Evolutionary conservation across 352 stramenopile species (phyloP).

Genomic region (Salisapilia sapeloensis): DNA sequence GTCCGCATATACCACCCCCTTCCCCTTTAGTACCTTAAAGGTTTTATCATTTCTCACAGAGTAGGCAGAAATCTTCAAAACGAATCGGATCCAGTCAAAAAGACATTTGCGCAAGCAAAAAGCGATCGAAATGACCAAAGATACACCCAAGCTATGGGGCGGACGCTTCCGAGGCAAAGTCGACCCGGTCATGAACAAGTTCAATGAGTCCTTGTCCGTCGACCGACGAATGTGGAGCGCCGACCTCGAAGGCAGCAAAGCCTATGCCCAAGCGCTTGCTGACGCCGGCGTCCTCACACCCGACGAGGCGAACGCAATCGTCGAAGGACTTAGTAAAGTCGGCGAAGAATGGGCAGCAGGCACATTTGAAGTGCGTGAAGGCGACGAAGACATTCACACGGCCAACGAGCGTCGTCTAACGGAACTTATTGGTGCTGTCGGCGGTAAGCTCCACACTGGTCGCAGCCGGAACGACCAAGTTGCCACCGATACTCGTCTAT

Average conservation of each 20-base stretch:
- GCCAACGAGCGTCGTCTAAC: slow-evolving; percentile 97
- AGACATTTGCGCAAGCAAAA: not conserved
- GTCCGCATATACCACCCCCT: too few relatives aligned
- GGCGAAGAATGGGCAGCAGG: slow-evolving; percentile 75
- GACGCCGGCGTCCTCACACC: slow-evolving; percentile 88
- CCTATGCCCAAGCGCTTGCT: slow-evolving; percentile 86
- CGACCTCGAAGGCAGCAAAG: slow-evolving; percentile 91
- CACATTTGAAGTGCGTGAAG: slow-evolving; percentile 78
- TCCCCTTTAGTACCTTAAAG: too few relatives aligned
- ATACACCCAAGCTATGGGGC: slow-evolving; percentile 62
- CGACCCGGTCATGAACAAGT: slow-evolving; percentile 96
- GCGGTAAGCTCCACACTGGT: slow-evolving; percentile 95
- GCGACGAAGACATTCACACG: slow-evolving; percentile 99
- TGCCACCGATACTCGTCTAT: slow-evolving; percentile 93
- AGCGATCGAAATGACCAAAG: not conserved
- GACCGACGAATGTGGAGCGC: slow-evolving; percentile 96
- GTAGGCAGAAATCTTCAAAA: too few relatives aligned
- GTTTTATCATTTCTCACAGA: too few relatives aligned
- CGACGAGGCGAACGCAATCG: slow-evolving; percentile 74
- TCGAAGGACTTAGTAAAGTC: slow-evolving; percentile 77
- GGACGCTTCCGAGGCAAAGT: slow-evolving; percentile 90
- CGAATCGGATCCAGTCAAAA: too few relatives aligned
- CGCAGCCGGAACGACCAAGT: slow-evolving; percentile 96
- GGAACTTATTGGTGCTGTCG: slow-evolving; percentile 92
- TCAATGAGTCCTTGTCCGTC: slow-evolving; percentile 96